phyloP scores from a whole-genome alignment of 2,329 filamentous ascomycete species.

The Sordariomycetes sp. region DNA sequence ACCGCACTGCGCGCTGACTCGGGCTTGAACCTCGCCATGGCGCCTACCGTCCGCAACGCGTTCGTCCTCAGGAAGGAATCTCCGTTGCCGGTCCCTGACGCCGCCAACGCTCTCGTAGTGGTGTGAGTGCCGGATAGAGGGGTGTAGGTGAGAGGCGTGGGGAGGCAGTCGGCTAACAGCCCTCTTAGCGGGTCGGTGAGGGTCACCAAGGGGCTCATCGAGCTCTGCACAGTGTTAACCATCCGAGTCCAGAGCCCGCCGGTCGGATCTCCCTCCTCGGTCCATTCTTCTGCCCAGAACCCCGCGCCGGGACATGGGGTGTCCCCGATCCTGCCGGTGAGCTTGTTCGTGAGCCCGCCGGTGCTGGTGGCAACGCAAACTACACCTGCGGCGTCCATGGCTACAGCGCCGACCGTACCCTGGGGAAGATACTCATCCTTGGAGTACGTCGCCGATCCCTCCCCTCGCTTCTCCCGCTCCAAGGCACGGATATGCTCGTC shows the following conservation, averaged over 20 bases:
- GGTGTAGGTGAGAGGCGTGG: constrained; percentile 32
- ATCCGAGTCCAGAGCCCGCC: constrained; percentile 3
- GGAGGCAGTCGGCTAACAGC: constrained; percentile 51
- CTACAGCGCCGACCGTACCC: constrained; percentile 77
- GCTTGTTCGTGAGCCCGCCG: constrained; percentile 82
- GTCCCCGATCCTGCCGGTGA: constrained; percentile 77
- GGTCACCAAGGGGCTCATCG: constrained; percentile 4
- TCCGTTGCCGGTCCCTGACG: constrained; percentile 80
- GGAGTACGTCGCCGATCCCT: constrained; percentile 42
- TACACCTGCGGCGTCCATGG: constrained; percentile 66
- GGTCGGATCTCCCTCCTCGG: constrained; percentile 32
- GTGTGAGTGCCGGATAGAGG: constrained; percentile 11
- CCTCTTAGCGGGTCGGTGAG: constrained; percentile 30
- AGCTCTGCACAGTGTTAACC: not conserved
- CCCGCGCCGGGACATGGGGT: constrained; percentile 77
- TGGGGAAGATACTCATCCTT: constrained; percentile 63
- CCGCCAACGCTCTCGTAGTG: constrained; percentile 34
- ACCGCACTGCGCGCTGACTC: constrained; percentile 39
- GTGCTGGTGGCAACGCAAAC: constrained; percentile 60
- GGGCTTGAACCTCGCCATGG: constrained; percentile 58
- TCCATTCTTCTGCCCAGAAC: constrained; percentile 86
- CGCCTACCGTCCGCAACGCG: constrained; percentile 63
- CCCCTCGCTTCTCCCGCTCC: constrained; percentile 34
- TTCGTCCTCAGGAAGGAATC: constrained; percentile 72
- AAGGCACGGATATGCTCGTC: constrained; percentile 61